Evolutionary conservation across 371 early-diverging fungal species (phyloP), one percentile per base, ranked within the genome.

Genomic region (Lichtheimia ramosa): DNA sequence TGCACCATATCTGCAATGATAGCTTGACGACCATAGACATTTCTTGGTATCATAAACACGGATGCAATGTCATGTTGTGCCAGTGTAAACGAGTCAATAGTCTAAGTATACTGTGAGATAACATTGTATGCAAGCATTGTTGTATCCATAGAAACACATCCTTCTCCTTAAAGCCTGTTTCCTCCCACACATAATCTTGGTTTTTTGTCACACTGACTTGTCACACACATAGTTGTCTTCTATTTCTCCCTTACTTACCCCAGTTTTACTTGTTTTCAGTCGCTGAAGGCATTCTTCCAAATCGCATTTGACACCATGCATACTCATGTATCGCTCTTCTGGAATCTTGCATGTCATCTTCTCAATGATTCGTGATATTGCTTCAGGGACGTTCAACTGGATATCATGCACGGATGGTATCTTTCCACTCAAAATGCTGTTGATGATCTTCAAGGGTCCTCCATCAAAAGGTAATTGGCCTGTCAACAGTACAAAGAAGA

Each of bases 331-430:
- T 43, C 85, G 67, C 51, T 77, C 79, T 42, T 75, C 83, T 2
- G 85, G 85, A 52, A 81, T 83, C 74, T 84, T 84, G 54, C 67
- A 68, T 16, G 83, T 83, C 83, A 84, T 81, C 62, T 80, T 84
- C 51, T 80, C 77, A 25, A 84, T 65, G 42, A 84, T 84, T 3
- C 61, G 54, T 24, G 77, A 72, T 10, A 84, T 51, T 1, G 82
- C 61, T 21, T 74, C 73, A 4, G 85, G 82, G 56, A 84, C 74
- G 46, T 80, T 75, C 24, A 79, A 63, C 16, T 82, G 77, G 3
- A 79, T 69, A 42, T 77, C 70, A 43, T 77, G 66, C 16, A 83
- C 63, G 5, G 74, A 58, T 0, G 79, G 74, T 3, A 84, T 61
- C 43, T 74, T 78, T 25, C 61, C 65, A 50, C 82, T 75, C 10